A percentile compares a stretch with the other conserved stretches of the same genome.
Evolutionary conservation across 352 stramenopile species (phyloP).

Genomic region (Phytophthora europaea): DNA sequence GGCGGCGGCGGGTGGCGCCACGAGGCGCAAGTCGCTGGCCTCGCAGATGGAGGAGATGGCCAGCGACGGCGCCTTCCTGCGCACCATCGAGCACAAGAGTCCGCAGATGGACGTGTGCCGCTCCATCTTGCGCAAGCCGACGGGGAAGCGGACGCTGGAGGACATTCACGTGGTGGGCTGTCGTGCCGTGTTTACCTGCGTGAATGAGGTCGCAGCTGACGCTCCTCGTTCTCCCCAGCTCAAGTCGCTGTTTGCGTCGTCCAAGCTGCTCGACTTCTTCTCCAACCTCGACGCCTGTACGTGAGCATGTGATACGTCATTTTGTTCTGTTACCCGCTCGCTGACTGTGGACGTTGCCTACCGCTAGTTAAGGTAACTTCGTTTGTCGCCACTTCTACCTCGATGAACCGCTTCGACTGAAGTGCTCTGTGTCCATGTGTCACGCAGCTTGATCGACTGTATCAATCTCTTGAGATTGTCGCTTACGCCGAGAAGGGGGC

Average conservation of each 20-base stretch:
- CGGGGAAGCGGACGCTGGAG: conserved; percentile 69
- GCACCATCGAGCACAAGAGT: conserved; percentile 54
- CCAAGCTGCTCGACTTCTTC: conserved; percentile 86
- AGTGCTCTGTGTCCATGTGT: conserved; percentile 4
- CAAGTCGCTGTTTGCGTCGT: conserved; percentile 76
- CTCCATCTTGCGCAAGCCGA: conserved; percentile 60
- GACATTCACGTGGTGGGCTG: conserved; percentile 72
- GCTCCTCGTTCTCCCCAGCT: conserved; percentile 46
- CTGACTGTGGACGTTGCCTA: neutral
- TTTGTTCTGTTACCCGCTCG: neutral
- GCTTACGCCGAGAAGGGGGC: conserved; percentile 51
- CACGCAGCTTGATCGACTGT: conserved; percentile 75
- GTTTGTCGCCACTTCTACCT: neutral
- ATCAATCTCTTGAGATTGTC: conserved; percentile 74
- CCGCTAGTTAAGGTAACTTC: conserved; percentile 43
- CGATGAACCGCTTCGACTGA: neutral
- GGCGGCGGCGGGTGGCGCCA: neutral
- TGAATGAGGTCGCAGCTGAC: neutral
- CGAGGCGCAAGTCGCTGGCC: conserved; percentile 53
- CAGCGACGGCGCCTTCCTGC: conserved; percentile 50
- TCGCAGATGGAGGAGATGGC: conserved; percentile 56
- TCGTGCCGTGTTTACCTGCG: neutral
- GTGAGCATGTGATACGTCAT: conserved; percentile 15
- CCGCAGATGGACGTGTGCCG: conserved; percentile 63
- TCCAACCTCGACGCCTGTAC: conserved; percentile 81